Evolutionary conservation across 1,139 yeast species (phyloP).

Genomic region (Blastobotrys capitulatus): DNA sequence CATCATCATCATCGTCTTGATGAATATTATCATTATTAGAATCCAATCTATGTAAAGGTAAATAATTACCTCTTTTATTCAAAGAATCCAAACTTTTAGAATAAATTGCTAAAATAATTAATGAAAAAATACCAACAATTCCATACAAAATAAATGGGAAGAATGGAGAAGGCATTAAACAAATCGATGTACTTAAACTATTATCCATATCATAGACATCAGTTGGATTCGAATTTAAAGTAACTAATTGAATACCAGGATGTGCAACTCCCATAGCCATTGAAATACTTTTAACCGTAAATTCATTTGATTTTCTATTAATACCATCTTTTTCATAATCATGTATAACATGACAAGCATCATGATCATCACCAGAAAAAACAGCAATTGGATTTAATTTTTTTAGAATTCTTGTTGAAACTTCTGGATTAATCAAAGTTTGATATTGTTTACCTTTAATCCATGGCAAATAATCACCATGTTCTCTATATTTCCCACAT

Average conservation of each 20-base stretch:
- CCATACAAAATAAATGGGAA: constrained; percentile 37
- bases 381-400: constrained; percentile 58
- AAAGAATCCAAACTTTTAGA: no score
- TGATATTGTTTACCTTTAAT: constrained; percentile 73
- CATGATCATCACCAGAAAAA: constrained; percentile 96
- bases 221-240: constrained; percentile 37
- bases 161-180: constrained; percentile 70
- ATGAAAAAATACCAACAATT: constrained; percentile 17
- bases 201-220: constrained; percentile 18
- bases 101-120: constrained; percentile 15
- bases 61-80: no score
- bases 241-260: constrained; percentile 82
- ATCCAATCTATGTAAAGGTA: constrained; percentile 1
- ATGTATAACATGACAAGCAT: constrained; percentile 78
- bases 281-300: constrained; percentile 81
- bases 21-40: no score
- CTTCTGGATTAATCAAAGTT: constrained; percentile 57
- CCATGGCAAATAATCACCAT: constrained; percentile 49
- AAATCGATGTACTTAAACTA: constrained; percentile 45
- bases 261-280: constrained; percentile 85
- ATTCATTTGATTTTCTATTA: constrained; percentile 51
- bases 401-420: constrained; percentile 52
- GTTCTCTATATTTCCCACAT: constrained; percentile 69
- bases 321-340: constrained; percentile 37
- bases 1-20: neutral